Evolutionary conservation across 257 asterid genomes (phyloP).

Genomic region (Jaltomata sinuosa): DNA sequence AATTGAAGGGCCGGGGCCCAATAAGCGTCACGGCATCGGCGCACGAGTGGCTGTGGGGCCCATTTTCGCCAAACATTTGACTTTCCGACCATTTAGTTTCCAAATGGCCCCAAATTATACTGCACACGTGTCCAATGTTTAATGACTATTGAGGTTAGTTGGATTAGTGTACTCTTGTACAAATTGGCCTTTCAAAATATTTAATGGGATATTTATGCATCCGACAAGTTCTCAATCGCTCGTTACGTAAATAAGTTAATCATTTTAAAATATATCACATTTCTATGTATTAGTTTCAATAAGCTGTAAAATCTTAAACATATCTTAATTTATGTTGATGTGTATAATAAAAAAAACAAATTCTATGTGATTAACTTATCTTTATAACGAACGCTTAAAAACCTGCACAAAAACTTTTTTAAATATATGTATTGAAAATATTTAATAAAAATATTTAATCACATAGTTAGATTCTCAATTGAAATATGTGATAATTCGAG

Average conservation of each 20-base stretch:
- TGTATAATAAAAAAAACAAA: not conserved
- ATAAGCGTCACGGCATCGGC: not conserved
- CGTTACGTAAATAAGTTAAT: not conserved
- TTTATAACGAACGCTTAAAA: not conserved
- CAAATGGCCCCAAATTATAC: not conserved
- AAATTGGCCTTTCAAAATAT: not conserved
- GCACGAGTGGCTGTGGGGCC: not conserved
- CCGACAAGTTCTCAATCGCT: too few species aligned
- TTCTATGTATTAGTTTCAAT: too few species aligned
- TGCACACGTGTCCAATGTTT: not conserved
- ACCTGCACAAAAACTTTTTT: too few species aligned
- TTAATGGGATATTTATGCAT: not conserved
- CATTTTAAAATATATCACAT: not conserved
- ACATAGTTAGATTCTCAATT: not conserved
- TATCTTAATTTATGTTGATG: not conserved
- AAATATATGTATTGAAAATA: not conserved
- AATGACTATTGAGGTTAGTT: not conserved
- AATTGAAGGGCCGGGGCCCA: not conserved
- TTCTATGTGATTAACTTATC: not conserved
- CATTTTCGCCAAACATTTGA: not conserved
- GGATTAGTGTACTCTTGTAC: not conserved
- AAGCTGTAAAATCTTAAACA: too few species aligned
- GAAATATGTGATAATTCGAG: rapidly evolving
- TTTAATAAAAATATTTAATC: not conserved
- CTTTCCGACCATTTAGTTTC: not conserved